These are phyloP conservation scores for Evernia prunastri DNA, from an alignment of 495 filamentous ascomycete species.

Conservation along the genomic window DNA sequence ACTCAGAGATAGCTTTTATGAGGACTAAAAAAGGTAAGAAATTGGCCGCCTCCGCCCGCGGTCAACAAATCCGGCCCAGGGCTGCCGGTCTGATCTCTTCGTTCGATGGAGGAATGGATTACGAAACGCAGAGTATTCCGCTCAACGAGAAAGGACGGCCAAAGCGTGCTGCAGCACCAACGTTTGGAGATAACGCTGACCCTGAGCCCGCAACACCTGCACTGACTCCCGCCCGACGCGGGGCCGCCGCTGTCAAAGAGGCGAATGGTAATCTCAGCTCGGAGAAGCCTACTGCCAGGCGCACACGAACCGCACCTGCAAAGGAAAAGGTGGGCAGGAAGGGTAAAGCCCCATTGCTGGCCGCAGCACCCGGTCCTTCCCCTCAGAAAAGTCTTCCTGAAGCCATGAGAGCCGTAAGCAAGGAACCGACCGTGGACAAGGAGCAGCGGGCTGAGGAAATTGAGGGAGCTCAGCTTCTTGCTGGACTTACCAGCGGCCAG, in stretches of 20 bases:
- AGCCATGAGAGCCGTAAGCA: conserved; percentile 7
- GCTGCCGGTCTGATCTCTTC: conserved; percentile 72
- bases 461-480: conserved; percentile 26
- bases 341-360: conserved; percentile 27
- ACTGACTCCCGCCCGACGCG: conserved; percentile 37
- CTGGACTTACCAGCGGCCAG: conserved; percentile 19
- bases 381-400: conserved; percentile 27
- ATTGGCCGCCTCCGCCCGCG: conserved; percentile 36
- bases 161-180: conserved; percentile 62
- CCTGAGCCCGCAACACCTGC: conserved; percentile 45
- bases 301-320: conserved; percentile 37
- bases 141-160: conserved; percentile 66
- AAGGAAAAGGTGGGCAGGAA: conserved; percentile 37
- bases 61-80: conserved; percentile 50
- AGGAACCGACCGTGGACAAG: conserved; percentile 20
- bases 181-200: conserved; percentile 57
- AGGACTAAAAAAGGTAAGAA: conserved; percentile 50
- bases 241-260: conserved; percentile 38
- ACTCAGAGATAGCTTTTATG: conserved; percentile 45
- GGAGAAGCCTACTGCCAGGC: conserved; percentile 51
- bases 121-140: conserved; percentile 45
- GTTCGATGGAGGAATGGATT: conserved; percentile 49
- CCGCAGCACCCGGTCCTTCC: conserved; percentile 29
- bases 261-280: conserved; percentile 43
- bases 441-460: conserved; percentile 24